Percentiles rank a stretch among this genome's conserved stretches.
Conservation (phyloP, 1,284 basidiomycete species). For the Pisolithus thermaeus region DNA sequence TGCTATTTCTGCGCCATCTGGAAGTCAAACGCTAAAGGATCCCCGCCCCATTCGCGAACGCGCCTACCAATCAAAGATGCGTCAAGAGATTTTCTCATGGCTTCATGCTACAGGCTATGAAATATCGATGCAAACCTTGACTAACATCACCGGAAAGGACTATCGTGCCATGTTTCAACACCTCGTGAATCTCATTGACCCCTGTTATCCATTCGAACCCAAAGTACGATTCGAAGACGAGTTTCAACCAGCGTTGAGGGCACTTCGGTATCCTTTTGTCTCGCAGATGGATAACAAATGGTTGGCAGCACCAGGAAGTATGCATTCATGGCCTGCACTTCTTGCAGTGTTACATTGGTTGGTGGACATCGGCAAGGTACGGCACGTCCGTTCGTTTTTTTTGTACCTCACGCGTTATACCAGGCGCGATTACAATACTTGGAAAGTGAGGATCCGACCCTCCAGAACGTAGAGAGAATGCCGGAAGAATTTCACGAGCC, state of each 20-base stretch:
- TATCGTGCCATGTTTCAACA: constrained; percentile 78
- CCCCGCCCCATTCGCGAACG: constrained; percentile 69
- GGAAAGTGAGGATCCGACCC: constrained; percentile 54
- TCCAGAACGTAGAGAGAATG: constrained; percentile 56
- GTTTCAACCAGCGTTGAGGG: constrained; percentile 66
- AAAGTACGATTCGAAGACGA: constrained; percentile 74
- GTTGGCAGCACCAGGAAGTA: constrained; percentile 78
- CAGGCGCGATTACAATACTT: constrained; percentile 46
- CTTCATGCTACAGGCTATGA: constrained; percentile 60
- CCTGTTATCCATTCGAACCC: constrained; percentile 51
- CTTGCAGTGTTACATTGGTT: constrained; percentile 86
- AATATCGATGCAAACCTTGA: constrained; percentile 57
- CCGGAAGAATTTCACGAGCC: constrained; percentile 70
- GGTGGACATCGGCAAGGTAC: constrained; percentile 72
- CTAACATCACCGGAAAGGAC: constrained; percentile 75
- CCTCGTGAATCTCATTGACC: constrained; percentile 69
- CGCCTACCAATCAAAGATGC: constrained; percentile 66
- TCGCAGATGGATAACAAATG: constrained; percentile 74
- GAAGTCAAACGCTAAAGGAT: constrained; percentile 57
- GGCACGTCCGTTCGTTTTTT: constrained; percentile 13
- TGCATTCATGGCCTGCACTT: constrained; percentile 79
- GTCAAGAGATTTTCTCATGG: constrained; percentile 68
- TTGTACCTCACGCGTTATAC: constrained; percentile 15
- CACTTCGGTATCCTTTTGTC: constrained; percentile 71
- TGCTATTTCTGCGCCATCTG: constrained; percentile 38